Percentiles rank a stretch among this genome's conserved stretches.
Evolutionary conservation across 2,329 filamentous ascomycete genomes (phyloP).

Genomic region (Fusarium multiceps): DNA sequence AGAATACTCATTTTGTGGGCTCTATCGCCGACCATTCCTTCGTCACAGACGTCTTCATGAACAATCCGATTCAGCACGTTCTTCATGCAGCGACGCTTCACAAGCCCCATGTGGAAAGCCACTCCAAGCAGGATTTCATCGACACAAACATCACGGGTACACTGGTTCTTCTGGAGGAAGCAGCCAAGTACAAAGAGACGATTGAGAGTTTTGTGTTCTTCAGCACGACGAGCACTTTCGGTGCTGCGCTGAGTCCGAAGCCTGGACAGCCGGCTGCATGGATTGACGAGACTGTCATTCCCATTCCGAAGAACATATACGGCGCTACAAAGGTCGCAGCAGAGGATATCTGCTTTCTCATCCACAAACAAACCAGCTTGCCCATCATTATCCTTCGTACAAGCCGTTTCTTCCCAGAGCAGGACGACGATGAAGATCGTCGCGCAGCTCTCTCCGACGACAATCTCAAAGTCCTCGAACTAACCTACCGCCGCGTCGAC

Average conservation of each 20-base stretch:
- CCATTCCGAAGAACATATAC: slow-evolving; percentile 61
- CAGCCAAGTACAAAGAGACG: slow-evolving; percentile 39
- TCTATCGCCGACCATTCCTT: slow-evolving; percentile 53
- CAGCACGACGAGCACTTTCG: slow-evolving; percentile 60
- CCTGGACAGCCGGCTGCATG: slow-evolving; percentile 54
- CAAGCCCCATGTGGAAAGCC: slow-evolving; percentile 60
- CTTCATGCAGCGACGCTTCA: slow-evolving; percentile 60
- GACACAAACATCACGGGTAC: slow-evolving; percentile 60
- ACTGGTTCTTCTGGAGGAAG: slow-evolving; percentile 55
- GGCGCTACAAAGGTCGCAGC: slow-evolving; percentile 61
- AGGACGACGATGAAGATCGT: slow-evolving; percentile 58
- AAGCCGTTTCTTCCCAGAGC: slow-evolving; percentile 61
- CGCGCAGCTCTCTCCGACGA: slow-evolving; percentile 52
- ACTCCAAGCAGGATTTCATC: slow-evolving; percentile 58
- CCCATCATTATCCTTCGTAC: slow-evolving; percentile 59
- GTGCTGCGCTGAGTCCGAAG: slow-evolving; percentile 53
- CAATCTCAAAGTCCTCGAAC: slow-evolving; percentile 62
- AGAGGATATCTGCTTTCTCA: slow-evolving; percentile 59
- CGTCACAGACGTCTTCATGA: slow-evolving; percentile 48
- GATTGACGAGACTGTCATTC: slow-evolving; percentile 57
- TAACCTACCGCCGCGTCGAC: slow-evolving; percentile 59
- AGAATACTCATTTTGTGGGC: slow-evolving; percentile 52
- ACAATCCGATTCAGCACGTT: slow-evolving; percentile 54
- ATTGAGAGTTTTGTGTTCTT: slow-evolving; percentile 58
- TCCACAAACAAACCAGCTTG: slow-evolving; percentile 53